Evolutionary conservation across 2,329 filamentous ascomycete species (phyloP).

Genomic region (Periconia sp.): DNA sequence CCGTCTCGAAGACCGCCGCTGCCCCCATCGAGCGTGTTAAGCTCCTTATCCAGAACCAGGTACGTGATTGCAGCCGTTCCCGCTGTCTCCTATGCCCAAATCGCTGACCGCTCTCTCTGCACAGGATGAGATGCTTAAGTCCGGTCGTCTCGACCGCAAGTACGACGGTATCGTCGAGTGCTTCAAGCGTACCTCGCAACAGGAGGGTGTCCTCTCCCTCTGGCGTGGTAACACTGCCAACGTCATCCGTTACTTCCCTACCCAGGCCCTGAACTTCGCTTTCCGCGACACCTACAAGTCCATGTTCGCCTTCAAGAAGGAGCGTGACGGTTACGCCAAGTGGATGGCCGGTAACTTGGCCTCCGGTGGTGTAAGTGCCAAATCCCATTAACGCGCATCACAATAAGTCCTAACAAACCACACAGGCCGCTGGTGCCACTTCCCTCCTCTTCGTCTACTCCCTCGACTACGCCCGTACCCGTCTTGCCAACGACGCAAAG

Average conservation of each 20-base stretch:
- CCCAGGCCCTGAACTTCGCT: constrained; percentile 99
- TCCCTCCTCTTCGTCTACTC: constrained; percentile 99
- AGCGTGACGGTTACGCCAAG: constrained; percentile 94
- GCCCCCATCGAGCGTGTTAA: constrained; percentile 99
- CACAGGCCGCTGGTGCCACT: constrained; percentile 92
- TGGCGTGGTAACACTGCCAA: constrained; percentile 99
- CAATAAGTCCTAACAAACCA: constrained; percentile 11
- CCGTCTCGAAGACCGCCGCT: constrained; percentile 99
- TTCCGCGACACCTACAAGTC: constrained; percentile 99
- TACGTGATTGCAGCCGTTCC: constrained; percentile 56
- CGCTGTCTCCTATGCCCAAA: not conserved
- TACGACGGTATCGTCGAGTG: constrained; percentile 93
- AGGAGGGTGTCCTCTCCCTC: constrained; percentile 92
- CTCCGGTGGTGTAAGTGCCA: constrained; percentile 89
- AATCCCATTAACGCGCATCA: not conserved
- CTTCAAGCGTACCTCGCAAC: constrained; percentile 86
- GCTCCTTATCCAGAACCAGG: constrained; percentile 99
- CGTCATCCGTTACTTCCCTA: constrained; percentile 99
- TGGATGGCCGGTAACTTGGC: constrained; percentile 99
- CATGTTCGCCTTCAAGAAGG: constrained; percentile 99
- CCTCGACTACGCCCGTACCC: constrained; percentile 99
- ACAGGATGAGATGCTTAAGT: constrained; percentile 99
- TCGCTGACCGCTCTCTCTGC: constrained; percentile 19
- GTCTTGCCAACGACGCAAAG: constrained; percentile 99
- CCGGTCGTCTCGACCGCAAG: constrained; percentile 96